These are phyloP conservation scores for Pythium vanterpoolii DNA, from an alignment of 352 stramenopile species.

Conservation along the genomic window DNA sequence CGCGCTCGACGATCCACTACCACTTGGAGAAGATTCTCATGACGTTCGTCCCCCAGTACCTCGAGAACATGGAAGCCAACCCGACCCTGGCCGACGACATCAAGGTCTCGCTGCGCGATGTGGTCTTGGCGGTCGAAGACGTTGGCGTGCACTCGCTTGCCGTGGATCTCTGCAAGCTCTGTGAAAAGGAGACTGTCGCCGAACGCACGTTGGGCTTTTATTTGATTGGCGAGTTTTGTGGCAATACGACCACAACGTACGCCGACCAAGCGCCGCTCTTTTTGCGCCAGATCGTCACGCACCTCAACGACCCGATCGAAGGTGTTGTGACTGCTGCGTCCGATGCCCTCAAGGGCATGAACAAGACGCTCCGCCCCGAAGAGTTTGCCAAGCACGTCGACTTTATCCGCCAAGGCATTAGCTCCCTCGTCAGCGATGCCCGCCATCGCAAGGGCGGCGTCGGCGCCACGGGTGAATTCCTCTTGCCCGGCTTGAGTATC, in stretches of 20 bases:
- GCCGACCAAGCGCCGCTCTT: slow-evolving; percentile 94
- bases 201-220: slow-evolving; percentile 91
- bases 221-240: slow-evolving; percentile 89
- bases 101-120: slow-evolving; percentile 60
- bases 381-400: slow-evolving; percentile 93
- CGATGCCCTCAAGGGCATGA: slow-evolving; percentile 89
- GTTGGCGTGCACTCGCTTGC: slow-evolving; percentile 93
- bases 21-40: slow-evolving; percentile 95
- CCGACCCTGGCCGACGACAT: slow-evolving; percentile 58
- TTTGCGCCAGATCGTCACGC: slow-evolving; percentile 94
- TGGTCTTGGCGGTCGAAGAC: slow-evolving; percentile 86
- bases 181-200: slow-evolving; percentile 82
- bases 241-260: slow-evolving; percentile 86
- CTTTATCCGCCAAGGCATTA: slow-evolving; percentile 97
- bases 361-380: slow-evolving; percentile 90
- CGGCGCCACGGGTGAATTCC: slow-evolving; percentile 62
- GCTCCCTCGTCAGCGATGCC: slow-evolving; percentile 95
- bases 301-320: slow-evolving; percentile 93
- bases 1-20: slow-evolving; percentile 92
- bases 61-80: slow-evolving; percentile 37
- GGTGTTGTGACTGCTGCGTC: slow-evolving; percentile 89
- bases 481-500: slow-evolving; percentile 78
- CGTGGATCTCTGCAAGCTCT: slow-evolving; percentile 94
- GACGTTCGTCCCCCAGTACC: slow-evolving; percentile 73
- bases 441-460: slow-evolving; percentile 92